Percentiles rank a stretch among this genome's conserved stretches.
Evolutionary conservation across 176 grass and related monocot species (phyloP).

Genomic region (Aegilops bicornis): DNA sequence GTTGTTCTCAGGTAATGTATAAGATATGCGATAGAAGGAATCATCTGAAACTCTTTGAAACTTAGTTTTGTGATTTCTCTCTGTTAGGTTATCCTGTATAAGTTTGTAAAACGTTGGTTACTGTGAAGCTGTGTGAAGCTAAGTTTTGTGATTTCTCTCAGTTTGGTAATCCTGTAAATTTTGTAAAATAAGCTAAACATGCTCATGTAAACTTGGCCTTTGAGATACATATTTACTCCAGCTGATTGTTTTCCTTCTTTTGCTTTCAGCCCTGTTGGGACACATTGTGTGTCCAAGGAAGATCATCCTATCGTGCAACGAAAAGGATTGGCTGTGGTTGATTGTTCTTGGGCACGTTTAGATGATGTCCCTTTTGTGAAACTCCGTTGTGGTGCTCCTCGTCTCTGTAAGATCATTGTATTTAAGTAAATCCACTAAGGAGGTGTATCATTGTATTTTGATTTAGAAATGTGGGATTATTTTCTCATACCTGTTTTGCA

Average conservation of each 20-base stretch:
- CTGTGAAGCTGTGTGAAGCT: background rate
- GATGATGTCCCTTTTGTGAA: conserved; percentile 94
- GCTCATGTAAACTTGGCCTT: background rate
- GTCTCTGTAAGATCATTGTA: conserved; percentile 65
- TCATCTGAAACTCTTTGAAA: background rate
- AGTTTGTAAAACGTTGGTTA: too few relatives aligned
- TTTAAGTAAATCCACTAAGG: background rate
- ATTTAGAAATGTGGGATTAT: background rate
- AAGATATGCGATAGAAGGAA: background rate
- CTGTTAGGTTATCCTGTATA: background rate
- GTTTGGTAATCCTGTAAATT: background rate
- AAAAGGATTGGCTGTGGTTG: conserved; percentile 95
- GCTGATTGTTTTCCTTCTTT: conserved; percentile 15
- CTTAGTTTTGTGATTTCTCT: background rate
- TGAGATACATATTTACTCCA: conserved; percentile 11
- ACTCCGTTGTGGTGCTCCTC: conserved; percentile 90
- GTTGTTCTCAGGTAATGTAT: conserved; percentile 77
- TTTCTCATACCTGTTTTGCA: background rate
- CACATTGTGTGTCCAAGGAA: conserved; percentile 87
- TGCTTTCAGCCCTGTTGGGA: conserved; percentile 81
- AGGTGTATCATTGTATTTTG: background rate
- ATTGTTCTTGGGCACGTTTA: conserved; percentile 97
- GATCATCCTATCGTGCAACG: conserved; percentile 72
- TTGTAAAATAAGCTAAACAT: background rate
- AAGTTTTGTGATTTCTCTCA: background rate